Percentiles rank a stretch among this genome's conserved stretches.
phyloP scores from a whole-genome alignment of 2,329 filamentous ascomycete genomes.

The Fusarium keratoplasticum region DNA sequence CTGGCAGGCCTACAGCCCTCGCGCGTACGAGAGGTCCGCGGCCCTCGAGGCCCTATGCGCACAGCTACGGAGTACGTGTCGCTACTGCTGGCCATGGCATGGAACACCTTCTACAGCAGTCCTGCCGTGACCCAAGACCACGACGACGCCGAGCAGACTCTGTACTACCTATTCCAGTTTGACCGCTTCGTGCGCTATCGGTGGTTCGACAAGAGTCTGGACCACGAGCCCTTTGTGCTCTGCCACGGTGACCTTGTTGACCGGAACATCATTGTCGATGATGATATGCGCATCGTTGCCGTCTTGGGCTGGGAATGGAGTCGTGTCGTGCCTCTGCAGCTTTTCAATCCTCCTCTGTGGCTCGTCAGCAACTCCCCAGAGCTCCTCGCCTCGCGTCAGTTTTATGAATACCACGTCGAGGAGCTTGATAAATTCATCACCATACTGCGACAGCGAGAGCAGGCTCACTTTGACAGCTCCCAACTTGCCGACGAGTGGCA shows the following conservation, averaged over 20 bases:
- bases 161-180: slow-evolving; percentile 42
- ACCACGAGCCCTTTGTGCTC: slow-evolving; percentile 39
- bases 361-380: neutral
- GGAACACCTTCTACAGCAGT: slow-evolving; percentile 40
- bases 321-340: slow-evolving; percentile 30
- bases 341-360: slow-evolving; percentile 32
- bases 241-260: slow-evolving; percentile 41
- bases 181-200: slow-evolving; percentile 7
- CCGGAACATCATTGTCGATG: slow-evolving; percentile 35
- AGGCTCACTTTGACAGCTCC: neutral
- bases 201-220: slow-evolving; percentile 15
- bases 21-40: slow-evolving; percentile 23
- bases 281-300: slow-evolving; percentile 14
- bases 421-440: neutral
- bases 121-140: slow-evolving; percentile 24
- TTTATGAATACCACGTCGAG: neutral
- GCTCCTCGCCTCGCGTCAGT: neutral
- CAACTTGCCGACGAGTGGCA: slow-evolving; percentile 7
- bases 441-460: neutral
- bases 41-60: slow-evolving; percentile 13
- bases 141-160: slow-evolving; percentile 31
- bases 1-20: slow-evolving; percentile 39
- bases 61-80: slow-evolving; percentile 39
- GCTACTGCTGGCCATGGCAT: slow-evolving; percentile 41
- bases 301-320: slow-evolving; percentile 41